Conservation (phyloP, 1,284 basidiomycete species). For the Sporisorium sorghi region DNA sequence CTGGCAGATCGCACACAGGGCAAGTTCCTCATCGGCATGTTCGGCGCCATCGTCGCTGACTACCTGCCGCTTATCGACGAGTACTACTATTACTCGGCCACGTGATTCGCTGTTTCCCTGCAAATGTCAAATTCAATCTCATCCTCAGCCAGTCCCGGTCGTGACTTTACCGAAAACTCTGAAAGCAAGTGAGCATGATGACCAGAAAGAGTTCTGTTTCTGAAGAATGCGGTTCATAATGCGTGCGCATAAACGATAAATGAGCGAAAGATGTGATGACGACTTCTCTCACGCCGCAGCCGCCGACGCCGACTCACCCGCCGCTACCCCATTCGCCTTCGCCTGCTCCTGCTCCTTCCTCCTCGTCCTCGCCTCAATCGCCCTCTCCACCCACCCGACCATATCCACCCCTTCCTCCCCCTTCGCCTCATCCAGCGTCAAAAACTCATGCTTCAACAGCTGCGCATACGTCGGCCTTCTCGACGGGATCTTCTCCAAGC, state of each 20-base stretch:
- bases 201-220: too few species aligned
- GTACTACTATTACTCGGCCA: slow-evolving; percentile 81
- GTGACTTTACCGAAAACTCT: too few species aligned
- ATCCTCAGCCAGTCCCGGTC: too few species aligned
- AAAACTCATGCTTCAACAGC: slow-evolving; percentile 82
- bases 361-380: slow-evolving; percentile 35
- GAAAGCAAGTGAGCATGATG: too few species aligned
- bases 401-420: slow-evolving; percentile 68
- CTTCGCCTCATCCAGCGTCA: slow-evolving; percentile 71
- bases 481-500: slow-evolving; percentile 72
- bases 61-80: slow-evolving; percentile 94
- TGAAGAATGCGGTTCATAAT: too few species aligned
- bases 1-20: slow-evolving; percentile 75
- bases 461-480: slow-evolving; percentile 85
- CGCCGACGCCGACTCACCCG: background rate
- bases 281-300: background rate
- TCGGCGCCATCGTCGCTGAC: slow-evolving; percentile 82
- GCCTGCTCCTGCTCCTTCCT: slow-evolving; percentile 36
- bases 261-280: too few species aligned
- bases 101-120: slow-evolving; percentile 20
- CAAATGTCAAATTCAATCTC: background rate
- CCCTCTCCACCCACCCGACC: slow-evolving; percentile 63
- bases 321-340: slow-evolving; percentile 14
- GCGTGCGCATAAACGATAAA: too few species aligned
- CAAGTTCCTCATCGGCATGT: slow-evolving; percentile 79